Percentiles rank a stretch among this genome's conserved stretches.
Conservation (phyloP, 495 filamentous ascomycete genomes). For the Gamarada debralockiae region DNA sequence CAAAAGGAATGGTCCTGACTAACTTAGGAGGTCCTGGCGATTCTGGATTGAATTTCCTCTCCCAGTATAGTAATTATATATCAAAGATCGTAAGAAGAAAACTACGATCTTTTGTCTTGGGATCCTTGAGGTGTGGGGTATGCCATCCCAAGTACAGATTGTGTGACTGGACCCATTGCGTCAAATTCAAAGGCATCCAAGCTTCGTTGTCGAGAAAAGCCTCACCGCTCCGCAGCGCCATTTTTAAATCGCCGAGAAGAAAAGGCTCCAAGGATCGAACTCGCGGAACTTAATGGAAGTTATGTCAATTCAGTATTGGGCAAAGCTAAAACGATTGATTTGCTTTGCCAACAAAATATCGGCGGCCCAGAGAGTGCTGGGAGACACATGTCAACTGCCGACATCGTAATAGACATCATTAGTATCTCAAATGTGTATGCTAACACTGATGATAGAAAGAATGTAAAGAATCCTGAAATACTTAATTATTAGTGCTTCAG, state of each 20-base stretch:
- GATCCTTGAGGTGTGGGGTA: constrained; percentile 52
- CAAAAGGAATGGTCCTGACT: constrained; percentile 12
- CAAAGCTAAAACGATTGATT: constrained; percentile 1
- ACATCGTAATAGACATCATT: constrained; percentile 42
- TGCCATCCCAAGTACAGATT: constrained; percentile 33
- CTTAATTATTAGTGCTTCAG: constrained; percentile 61
- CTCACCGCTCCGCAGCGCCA: too few species aligned
- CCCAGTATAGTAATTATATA: neutral
- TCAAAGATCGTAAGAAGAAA: constrained; percentile 10
- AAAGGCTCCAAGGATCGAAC: neutral
- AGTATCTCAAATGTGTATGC: constrained; percentile 40
- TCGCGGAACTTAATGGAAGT: neutral
- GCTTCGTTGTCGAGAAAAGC: too few species aligned
- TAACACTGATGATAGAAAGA: neutral
- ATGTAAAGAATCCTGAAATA: constrained; percentile 4
- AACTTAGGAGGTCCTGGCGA: constrained; percentile 19
- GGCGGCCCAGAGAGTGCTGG: constrained; percentile 8
- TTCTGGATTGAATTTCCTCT: constrained; percentile 2
- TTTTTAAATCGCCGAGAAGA: neutral
- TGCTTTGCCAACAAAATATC: constrained; percentile 1
- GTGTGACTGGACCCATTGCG: too few species aligned
- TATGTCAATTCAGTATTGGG: neutral
- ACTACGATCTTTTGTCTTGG: constrained; percentile 48
- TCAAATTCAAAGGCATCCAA: too few species aligned
- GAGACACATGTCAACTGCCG: constrained; percentile 16